Evolutionary conservation across 495 filamentous ascomycete species (phyloP), one percentile per base, ranked within the genome.

Genomic region (Talaromyces thailandensis): DNA sequence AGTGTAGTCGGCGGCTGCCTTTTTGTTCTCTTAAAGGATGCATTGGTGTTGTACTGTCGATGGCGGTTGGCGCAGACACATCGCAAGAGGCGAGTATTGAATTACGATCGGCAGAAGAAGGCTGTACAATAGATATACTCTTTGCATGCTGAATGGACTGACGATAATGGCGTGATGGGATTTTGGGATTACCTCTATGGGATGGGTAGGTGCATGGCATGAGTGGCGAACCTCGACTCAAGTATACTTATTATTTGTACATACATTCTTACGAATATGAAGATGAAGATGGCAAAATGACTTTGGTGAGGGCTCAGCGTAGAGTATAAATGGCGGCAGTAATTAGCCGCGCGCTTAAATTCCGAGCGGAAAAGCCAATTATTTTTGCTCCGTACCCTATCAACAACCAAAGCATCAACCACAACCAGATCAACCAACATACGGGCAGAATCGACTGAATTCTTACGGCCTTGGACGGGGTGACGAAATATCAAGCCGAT

Each of bases 1-100:
- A 94, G 88, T 65, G 77, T 94, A 2, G 80, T 89, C 6, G 91
- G 91, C 12, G 91, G 91, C 0, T 93, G 89, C 70, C 76, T 90
- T 51, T 92, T 90, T 65, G 85, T 93, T 52, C 82, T 92, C 23
- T 69, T 92, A 6, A 89, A 88, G 66, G 91, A 96, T 71, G 87
- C 84, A 4, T 74, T 92, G 58, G 75, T 85, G 64, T 77, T 94
- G 6, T 94, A 91, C 70, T 84, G 84, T 56, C 84, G 88, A 66
- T 93, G 89, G 77, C 83, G 83, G 68, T 74, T 85, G 65, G 91
- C 88, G 35, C 82, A 87, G 72, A 84, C 84, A 59, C 85, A 88
- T 74, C 75, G 81, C 56, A 79, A 82, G 52, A 77, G 91, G 70
- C 83, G 79, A 70, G 80, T 95, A 28, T 66, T 86, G 69, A 87